Evolutionary conservation across 1,284 basidiomycete species (phyloP), one percentile per base, ranked within the genome.

Genomic region (Cerioporus squamosus): DNA sequence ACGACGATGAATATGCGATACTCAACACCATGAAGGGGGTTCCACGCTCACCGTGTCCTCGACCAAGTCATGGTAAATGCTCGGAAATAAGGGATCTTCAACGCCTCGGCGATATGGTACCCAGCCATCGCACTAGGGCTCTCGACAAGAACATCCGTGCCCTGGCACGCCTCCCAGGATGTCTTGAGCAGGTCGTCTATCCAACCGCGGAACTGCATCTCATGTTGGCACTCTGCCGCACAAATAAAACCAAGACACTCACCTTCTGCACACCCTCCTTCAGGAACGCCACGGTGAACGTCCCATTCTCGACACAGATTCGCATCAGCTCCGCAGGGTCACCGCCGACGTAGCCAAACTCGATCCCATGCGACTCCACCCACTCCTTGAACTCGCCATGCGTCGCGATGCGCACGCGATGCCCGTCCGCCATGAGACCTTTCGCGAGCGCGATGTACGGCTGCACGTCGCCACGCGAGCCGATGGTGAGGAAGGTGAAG

Each of bases 121-220:
- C 97, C 97, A n/a, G 90, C 95, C 91, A 98, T 98, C 5, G 97
- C 95, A 70, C 93, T 95, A 0, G 97, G 97, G 68, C 92, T 94
- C 76, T 99, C 97, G 53, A 99, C 82, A 50, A 99, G 82, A 24
- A 98, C 85, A 71, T 99, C 96, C 0, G 94, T 95, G 20, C 87
- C 90, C 76, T 97, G 94, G 71, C 97, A 99, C 5, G 95, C 96
- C 59, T 94, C 87, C 94, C 95, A 98, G 1, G 95, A 92, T 0
- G 94, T 95, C 71, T 88, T 89, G 36, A 99, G 82, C 5, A 99
- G 81, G 70, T 98, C 97, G 70, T 98, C 97, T 51, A 98, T 80
- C 97, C 97, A 99, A 22, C 92, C 93, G 54, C 97, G 90, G 80
- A 98, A 98, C 89, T 95, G 55, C 33, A 40, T 48, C 45, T 52